A percentile compares a stretch with the other conserved stretches of the same genome.
Conservation (phyloP, 805 yeast genomes). For the Metschnikowia peoriensis region DNA sequence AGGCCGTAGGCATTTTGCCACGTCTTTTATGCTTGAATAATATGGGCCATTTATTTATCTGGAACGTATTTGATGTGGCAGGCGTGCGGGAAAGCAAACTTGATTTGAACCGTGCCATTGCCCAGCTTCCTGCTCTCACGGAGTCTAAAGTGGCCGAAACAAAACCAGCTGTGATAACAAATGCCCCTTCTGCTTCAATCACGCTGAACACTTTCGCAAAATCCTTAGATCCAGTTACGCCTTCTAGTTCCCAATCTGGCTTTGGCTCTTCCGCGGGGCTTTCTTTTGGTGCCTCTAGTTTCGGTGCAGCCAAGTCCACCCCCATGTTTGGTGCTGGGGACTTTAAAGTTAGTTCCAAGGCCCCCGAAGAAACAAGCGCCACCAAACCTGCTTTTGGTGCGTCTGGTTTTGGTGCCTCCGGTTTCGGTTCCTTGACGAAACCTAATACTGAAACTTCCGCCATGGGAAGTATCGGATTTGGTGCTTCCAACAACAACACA, state of each 20-base stretch:
- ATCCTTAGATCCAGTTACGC: neutral
- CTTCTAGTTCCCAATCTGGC: neutral
- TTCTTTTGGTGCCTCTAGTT: constrained; percentile 15
- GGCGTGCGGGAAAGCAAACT: constrained; percentile 41
- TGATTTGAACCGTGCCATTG: constrained; percentile 10
- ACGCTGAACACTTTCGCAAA: constrained; percentile 6
- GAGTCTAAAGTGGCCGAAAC: neutral
- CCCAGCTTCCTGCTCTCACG: neutral
- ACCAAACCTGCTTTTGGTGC: constrained; percentile 6
- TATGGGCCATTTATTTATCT: constrained; percentile 58
- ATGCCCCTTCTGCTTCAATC: neutral
- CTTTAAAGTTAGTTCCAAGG: neutral
- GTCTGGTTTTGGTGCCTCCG: neutral
- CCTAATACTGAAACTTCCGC: no score
- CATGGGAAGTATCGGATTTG: no score
- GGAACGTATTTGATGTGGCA: constrained; percentile 61
- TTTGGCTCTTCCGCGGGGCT: neutral
- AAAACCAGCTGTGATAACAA: neutral
- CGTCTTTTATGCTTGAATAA: constrained; percentile 60
- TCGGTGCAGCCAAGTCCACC: constrained; percentile 10
- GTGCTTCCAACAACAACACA: neutral
- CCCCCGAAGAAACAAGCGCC: neutral
- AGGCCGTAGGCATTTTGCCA: constrained; percentile 58
- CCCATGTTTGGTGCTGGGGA: constrained; percentile 8
- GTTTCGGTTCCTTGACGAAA: no score